Evolutionary conservation across 1,139 yeast species (phyloP), one percentile per base, ranked within the genome.

Genomic region (Taphrina flavorubra): DNA sequence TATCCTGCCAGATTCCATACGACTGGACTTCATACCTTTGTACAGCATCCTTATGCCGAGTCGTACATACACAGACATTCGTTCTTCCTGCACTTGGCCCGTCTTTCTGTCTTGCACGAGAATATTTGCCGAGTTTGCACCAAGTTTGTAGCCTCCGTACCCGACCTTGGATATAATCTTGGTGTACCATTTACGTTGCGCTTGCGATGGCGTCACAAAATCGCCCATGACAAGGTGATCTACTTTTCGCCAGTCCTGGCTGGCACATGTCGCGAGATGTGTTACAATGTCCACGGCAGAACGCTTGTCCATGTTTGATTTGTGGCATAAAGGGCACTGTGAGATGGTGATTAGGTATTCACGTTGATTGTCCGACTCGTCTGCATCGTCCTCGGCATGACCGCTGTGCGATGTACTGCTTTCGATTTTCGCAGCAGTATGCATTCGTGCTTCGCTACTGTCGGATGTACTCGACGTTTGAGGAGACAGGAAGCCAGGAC

Each of bases 81-180:
- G 91, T 75, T 94, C 99, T 76, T 94, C 98, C 76, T 89, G 80
- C 18, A 94, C 86, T 64, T 89, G 84, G 0, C 99, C 99, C 0
- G 97, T 89, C 51, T 84, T 82, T 72, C 99, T 82, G 77, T 94
- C 97, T 77, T 94, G 98, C 1, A 94, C 98, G 67, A 94, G 81
- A 53, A 94, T 94, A 75, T 92, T 92, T 14, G 98, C 99, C 60
- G 95, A 90, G 76, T 92, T 90, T 49, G 92, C 88, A 0, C 99
- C 99, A 40, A 92, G 79, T 62, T 87, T 86, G 76, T 92, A 89
- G 73, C 89, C 88, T 0, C 99, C 99, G 76, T 91, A 92, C 0
- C 96, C 90, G 60, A 94, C 80, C 75, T 91, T 92, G 68, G 92
- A 89, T 70, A 92, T 51, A 53, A 72, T 84, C 74, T 89, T 91